Conservation (phyloP, 163 green algal genomes). For the Scenedesmus sp. region DNA sequence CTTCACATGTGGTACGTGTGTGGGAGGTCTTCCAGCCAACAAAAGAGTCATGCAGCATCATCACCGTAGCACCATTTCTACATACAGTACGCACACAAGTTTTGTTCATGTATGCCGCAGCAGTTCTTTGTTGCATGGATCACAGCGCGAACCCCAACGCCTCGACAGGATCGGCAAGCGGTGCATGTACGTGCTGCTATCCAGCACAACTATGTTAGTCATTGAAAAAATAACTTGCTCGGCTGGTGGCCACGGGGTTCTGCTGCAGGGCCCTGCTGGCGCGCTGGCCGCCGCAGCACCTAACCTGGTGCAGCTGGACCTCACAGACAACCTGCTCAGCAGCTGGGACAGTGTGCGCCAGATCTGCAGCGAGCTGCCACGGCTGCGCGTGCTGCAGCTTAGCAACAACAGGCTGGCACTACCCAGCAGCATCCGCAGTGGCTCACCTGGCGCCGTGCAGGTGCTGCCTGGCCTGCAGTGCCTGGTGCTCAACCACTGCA, state of each 20-base stretch:
- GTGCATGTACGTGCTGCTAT: background rate
- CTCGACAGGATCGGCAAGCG: too few relatives aligned
- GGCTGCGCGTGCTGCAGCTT: slow-evolving; percentile 62
- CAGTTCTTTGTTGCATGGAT: background rate
- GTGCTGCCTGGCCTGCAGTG: slow-evolving; percentile 62
- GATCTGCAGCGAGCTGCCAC: slow-evolving; percentile 57
- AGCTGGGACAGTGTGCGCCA: slow-evolving; percentile 59
- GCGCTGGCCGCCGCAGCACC: slow-evolving; percentile 43
- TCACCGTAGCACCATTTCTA: background rate
- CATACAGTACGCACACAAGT: background rate
- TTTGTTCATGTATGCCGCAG: background rate
- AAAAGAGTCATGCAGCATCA: background rate
- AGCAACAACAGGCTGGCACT: slow-evolving; percentile 59
- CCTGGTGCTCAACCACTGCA: slow-evolving; percentile 81
- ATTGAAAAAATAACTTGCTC: background rate
- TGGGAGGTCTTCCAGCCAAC: background rate
- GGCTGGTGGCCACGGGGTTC: background rate
- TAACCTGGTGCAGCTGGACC: slow-evolving; percentile 74
- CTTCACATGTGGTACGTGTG: slow-evolving; percentile 47
- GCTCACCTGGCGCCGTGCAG: background rate
- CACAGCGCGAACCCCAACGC: too few relatives aligned
- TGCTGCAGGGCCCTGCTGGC: slow-evolving; percentile 57
- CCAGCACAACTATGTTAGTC: background rate
- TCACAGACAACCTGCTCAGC: slow-evolving; percentile 73
- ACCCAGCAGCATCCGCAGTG: background rate